Percentiles rank a stretch among this genome's conserved stretches.
Conservation (phyloP, 495 filamentous ascomycete species). For the Talaromyces liani region DNA sequence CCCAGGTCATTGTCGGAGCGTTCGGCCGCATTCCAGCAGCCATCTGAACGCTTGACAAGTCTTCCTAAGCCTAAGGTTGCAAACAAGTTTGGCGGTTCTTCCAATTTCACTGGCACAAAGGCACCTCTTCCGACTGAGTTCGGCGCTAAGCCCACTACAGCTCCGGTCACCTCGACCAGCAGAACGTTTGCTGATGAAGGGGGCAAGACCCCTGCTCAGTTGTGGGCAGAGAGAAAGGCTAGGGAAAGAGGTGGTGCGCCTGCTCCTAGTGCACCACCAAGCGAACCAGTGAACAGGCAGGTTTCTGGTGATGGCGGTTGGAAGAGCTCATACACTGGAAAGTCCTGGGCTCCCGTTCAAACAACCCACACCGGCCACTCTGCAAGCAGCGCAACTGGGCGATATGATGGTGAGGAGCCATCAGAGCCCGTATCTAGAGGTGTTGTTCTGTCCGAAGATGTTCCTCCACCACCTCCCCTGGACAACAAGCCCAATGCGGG, state of each 20-base stretch:
- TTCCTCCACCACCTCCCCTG: slow-evolving; percentile 48
- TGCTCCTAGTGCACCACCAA: slow-evolving; percentile 19
- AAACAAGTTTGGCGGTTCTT: slow-evolving; percentile 70
- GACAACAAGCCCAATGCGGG: slow-evolving; percentile 54
- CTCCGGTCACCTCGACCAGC: slow-evolving; percentile 71
- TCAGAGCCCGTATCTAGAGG: slow-evolving; percentile 43
- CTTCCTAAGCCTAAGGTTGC: slow-evolving; percentile 91
- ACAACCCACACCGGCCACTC: slow-evolving; percentile 63
- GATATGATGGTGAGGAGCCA: slow-evolving; percentile 39
- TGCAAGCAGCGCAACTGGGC: slow-evolving; percentile 43
- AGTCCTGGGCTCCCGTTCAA: slow-evolving; percentile 78
- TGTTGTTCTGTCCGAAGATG: not conserved
- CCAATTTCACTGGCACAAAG: slow-evolving; percentile 76
- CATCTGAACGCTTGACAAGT: slow-evolving; percentile 73
- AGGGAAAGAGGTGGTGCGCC: slow-evolving; percentile 52
- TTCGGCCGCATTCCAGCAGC: slow-evolving; percentile 52
- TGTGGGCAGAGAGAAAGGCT: slow-evolving; percentile 96
- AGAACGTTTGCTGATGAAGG: slow-evolving; percentile 90
- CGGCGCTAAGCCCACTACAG: slow-evolving; percentile 40
- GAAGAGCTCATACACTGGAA: slow-evolving; percentile 85
- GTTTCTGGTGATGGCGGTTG: slow-evolving; percentile 65
- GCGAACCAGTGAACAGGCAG: slow-evolving; percentile 50
- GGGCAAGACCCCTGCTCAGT: slow-evolving; percentile 91
- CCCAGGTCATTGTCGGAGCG: slow-evolving; percentile 54
- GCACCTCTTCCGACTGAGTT: slow-evolving; percentile 68